phyloP scores from a whole-genome alignment of 768 basidiomycete genomes.

The Fomitopsis serialis region DNA sequence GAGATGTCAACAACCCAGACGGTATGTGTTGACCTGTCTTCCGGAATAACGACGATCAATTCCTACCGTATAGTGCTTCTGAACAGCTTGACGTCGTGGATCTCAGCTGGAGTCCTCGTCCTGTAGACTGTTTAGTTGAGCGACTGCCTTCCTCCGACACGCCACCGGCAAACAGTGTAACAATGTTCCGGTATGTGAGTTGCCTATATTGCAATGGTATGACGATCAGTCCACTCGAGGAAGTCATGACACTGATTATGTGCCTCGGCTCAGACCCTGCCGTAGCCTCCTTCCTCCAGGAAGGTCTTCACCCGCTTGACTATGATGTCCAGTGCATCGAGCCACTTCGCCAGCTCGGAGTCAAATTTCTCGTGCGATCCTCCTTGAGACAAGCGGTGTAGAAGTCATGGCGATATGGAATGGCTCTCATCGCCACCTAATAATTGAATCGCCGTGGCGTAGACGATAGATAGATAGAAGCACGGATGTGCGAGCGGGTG shows the following conservation, averaged over 20 bases:
- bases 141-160: background rate
- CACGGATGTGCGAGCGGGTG: background rate
- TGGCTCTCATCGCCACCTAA: conserved; percentile 41
- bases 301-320: conserved; percentile 47
- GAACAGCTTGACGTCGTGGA: background rate
- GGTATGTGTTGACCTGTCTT: too few species aligned
- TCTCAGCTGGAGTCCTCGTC: background rate
- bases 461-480: conserved; percentile 5
- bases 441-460: background rate
- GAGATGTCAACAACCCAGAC: too few species aligned
- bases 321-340: conserved; percentile 48
- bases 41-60: background rate
- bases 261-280: conserved; percentile 35
- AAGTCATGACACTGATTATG: background rate
- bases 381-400: conserved; percentile 57
- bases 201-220: background rate
- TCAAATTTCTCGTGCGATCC: conserved; percentile 50
- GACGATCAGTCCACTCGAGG: background rate
- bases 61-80: background rate
- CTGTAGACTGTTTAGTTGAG: background rate
- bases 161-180: background rate
- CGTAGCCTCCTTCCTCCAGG: conserved; percentile 51
- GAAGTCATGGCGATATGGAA: conserved; percentile 58
- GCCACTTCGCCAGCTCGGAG: conserved; percentile 52
- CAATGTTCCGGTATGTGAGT: background rate